These are phyloP conservation scores for Trematosphaeria pertusa DNA, from an alignment of 2,329 filamentous ascomycete species.

Conservation along the genomic window DNA sequence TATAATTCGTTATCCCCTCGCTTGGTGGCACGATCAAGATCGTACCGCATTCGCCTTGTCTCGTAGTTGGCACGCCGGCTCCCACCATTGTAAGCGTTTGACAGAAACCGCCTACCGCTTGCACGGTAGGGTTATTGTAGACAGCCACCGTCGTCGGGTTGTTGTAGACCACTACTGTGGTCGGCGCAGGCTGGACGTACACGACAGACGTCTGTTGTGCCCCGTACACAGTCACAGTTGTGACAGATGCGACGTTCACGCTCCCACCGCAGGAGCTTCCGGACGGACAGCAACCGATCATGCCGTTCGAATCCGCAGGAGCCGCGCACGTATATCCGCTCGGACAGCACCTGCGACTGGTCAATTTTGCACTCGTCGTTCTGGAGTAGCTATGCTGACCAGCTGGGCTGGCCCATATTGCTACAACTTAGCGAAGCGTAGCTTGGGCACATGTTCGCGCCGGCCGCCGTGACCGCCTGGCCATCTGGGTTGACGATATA, in stretches of 20 bases:
- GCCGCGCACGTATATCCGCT: slow-evolving; percentile 42
- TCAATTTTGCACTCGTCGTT: slow-evolving; percentile 3
- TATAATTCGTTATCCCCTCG: slow-evolving; percentile 24
- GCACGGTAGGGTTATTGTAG: slow-evolving; percentile 15
- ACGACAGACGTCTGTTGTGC: slow-evolving; percentile 37
- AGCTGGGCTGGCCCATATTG: slow-evolving; percentile 50
- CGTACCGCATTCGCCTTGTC: slow-evolving; percentile 45
- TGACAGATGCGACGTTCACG: slow-evolving; percentile 41
- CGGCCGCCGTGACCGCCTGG: slow-evolving; percentile 41
- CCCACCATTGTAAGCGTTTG: slow-evolving; percentile 46
- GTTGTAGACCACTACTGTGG: slow-evolving; percentile 32
- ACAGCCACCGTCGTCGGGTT: slow-evolving; percentile 20
- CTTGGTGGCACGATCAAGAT: slow-evolving; percentile 47
- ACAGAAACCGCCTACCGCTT: slow-evolving; percentile 39
- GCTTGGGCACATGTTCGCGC: slow-evolving; percentile 41
- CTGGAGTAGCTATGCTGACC: slow-evolving; percentile 37
- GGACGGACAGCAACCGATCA: slow-evolving; percentile 48
- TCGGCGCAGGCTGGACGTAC: slow-evolving; percentile 32
- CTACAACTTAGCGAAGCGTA: slow-evolving; percentile 51
- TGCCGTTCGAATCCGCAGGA: slow-evolving; percentile 37
- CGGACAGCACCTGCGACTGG: slow-evolving; percentile 44
- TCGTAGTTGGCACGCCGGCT: slow-evolving; percentile 42
- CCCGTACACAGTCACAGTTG: slow-evolving; percentile 44
- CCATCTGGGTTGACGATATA: slow-evolving; percentile 46
- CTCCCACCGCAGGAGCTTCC: slow-evolving; percentile 42